Evolutionary conservation across 192 early-diverging fungal genomes (phyloP).

Genomic region (Glomus cerebriforme): DNA sequence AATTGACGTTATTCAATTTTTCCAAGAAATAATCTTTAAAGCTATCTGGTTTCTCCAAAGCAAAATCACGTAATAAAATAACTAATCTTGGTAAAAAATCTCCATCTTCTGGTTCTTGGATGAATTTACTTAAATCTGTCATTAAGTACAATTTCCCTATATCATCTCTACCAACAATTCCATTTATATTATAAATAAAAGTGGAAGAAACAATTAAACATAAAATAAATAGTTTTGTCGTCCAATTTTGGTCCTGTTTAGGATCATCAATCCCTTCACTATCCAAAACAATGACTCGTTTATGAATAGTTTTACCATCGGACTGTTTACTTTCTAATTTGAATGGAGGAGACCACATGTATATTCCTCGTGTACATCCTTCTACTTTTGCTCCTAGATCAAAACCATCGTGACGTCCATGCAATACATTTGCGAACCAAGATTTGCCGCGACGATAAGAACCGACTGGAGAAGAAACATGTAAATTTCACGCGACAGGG

Average conservation of each 20-base stretch:
- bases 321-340: not conserved
- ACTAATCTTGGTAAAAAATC: conserved; percentile 21
- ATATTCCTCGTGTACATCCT: conserved; percentile 21
- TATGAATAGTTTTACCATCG: not conserved
- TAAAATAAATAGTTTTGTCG: conserved; percentile 27
- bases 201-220: conserved; percentile 25
- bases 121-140: conserved; percentile 25
- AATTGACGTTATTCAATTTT: not conserved
- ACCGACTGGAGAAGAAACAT: not conserved
- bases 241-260: conserved; percentile 16
- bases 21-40: conserved; percentile 21
- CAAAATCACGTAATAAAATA: conserved; percentile 25
- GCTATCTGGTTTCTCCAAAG: not conserved
- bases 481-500: no score
- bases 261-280: conserved; percentile 28
- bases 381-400: conserved; percentile 8
- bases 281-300: conserved; percentile 20
- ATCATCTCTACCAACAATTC: conserved; percentile 14
- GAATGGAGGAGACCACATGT: conserved; percentile 26
- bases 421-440: conserved; percentile 13
- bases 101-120: not conserved
- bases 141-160: conserved; percentile 25
- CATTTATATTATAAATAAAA: conserved; percentile 31
- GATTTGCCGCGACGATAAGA: conserved; percentile 26
- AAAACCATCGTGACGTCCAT: conserved; percentile 23